Evolutionary conservation across 2,329 filamentous ascomycete genomes (phyloP), one percentile per base, ranked within the genome.

Genomic region (Colletotrichum endophyticum): DNA sequence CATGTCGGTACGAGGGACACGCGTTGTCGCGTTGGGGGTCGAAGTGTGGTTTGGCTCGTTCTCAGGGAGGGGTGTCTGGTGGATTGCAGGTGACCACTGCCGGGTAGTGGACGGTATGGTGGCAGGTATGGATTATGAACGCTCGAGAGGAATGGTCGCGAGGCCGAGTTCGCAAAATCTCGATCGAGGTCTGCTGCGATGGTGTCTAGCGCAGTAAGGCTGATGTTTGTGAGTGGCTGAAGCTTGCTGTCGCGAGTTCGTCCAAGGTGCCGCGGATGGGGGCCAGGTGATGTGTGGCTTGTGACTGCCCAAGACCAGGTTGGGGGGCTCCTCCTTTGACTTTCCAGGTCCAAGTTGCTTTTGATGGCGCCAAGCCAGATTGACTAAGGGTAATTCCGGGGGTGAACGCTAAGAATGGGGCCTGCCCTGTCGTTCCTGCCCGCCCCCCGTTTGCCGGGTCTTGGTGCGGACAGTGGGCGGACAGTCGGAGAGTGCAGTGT

Each of bases 1-100:
- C 83, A 85, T 85, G 59, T 22, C 63, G 28, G 11, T 16, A 22
- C 22, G 8, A 15, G n/a, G 16, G 16, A n/a, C 34, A 49, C 32
- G 56, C 22, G 63, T 4, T 22, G 64, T 73, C 39, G 73, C 63
- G 70, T 64, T n/a, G 44, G 44, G 44, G 19, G 69, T 68, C 32
- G 6, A 25, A 19, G 15, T 39, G 12, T 27, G 57, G 30, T 53
- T 2, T 34, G 27, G 63, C n/a, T 53, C 19, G 25, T 30, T 66
- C 25, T 1, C 28, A 25, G 25, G 34, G 16, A 16, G 34, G 34
- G 36, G 34, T 22, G 9, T 6, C 3, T 19, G 63, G 22, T 27
- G 25, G 30, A 27, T 25, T 30, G 19, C 62, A 64, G 32, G 62
- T 28, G n/a, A 64, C 22, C 27, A 6, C 4, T 15, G 19, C 19